Conservation (phyloP, 192 early-diverging fungal genomes). For the Coemansia sp. region DNA sequence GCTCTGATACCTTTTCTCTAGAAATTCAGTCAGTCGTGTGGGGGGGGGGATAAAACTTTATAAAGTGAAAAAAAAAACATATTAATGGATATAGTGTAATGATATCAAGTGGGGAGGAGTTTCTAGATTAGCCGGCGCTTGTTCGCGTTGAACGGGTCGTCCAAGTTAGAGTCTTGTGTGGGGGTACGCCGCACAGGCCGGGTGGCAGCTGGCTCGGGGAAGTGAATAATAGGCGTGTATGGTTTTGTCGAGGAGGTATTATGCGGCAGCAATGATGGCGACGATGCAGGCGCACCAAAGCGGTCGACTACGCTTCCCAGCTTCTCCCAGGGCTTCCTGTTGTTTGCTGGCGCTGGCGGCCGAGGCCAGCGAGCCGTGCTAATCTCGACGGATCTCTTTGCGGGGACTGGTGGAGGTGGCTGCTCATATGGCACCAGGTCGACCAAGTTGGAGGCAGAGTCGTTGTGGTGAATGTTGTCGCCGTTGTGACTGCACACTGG, state of each 20-base stretch:
- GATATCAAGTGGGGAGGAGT: too few relatives aligned
- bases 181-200: background rate
- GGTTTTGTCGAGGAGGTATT: background rate
- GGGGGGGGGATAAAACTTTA: too few relatives aligned
- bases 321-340: constrained; percentile 4
- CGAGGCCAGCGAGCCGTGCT: constrained; percentile 4
- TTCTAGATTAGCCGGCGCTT: constrained; percentile 1
- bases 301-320: constrained; percentile 1
- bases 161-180: background rate
- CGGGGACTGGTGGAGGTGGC: background rate
- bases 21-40: too few relatives aligned
- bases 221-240: background rate
- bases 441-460: background rate
- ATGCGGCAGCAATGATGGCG: background rate
- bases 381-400: constrained; percentile 3
- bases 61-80: too few relatives aligned
- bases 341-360: background rate
- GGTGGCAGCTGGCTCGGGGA: background rate
- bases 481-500: constrained; percentile 7
- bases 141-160: background rate
- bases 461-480: background rate
- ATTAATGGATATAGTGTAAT: too few relatives aligned
- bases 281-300: constrained; percentile 1
- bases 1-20: too few relatives aligned
- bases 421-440: background rate